These are phyloP conservation scores for Exophiala bonariae DNA, from an alignment of 2,329 filamentous ascomycete genomes.

Conservation along the genomic window DNA sequence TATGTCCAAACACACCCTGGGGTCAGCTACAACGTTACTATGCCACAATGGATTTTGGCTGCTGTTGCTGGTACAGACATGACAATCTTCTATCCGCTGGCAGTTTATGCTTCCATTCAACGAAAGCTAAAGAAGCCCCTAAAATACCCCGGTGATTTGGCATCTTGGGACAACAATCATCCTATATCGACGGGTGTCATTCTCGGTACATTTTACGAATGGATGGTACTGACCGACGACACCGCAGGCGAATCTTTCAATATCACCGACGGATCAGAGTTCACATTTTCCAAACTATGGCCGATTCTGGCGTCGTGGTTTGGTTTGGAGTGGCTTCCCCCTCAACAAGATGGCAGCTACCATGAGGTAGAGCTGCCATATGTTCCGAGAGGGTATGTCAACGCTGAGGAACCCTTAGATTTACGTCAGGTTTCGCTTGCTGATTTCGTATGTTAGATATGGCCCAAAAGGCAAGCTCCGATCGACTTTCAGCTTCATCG, in stretches of 20 bases:
- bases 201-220: constrained; percentile 27
- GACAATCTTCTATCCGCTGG: constrained; percentile 19
- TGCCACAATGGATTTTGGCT: constrained; percentile 50
- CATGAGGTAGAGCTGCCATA: constrained; percentile 12
- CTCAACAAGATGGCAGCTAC: constrained; percentile 5
- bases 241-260: constrained; percentile 32
- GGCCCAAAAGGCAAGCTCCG: constrained; percentile 43
- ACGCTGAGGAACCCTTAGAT: constrained; percentile 2
- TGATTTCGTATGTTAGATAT: constrained; percentile 37
- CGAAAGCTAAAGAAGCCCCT: constrained; percentile 12
- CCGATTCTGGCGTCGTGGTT: constrained; percentile 30
- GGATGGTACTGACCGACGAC: constrained; percentile 29
- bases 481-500: constrained; percentile 41
- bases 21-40: constrained; percentile 47
- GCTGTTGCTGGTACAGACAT: constrained; percentile 15
- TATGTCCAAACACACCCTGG: constrained; percentile 40
- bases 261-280: constrained; percentile 29
- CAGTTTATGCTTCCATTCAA: constrained; percentile 14
- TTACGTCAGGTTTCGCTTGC: constrained; percentile 5
- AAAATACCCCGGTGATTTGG: constrained; percentile 9
- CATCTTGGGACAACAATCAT: constrained; percentile 16
- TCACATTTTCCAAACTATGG: constrained; percentile 31
- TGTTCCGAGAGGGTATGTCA: constrained; percentile 14
- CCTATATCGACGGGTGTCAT: constrained; percentile 10
- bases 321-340: constrained; percentile 23